These are phyloP conservation scores for Lepidium aucheri DNA, from an alignment of 345 rosid species.

Conservation along the genomic window DNA sequence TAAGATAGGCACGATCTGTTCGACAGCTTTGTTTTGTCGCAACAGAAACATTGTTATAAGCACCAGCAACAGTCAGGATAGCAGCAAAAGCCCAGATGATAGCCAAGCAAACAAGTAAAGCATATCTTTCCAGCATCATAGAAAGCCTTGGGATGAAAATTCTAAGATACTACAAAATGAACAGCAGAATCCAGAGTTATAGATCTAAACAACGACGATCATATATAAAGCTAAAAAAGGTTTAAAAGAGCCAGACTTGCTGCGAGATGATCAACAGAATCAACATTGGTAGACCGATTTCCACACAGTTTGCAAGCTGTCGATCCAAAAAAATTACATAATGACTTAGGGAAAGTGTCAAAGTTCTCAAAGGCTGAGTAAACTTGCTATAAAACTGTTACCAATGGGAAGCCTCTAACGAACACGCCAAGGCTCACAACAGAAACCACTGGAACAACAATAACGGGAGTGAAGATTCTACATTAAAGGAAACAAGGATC, in stretches of 20 bases:
- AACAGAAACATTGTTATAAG: conserved; percentile 65
- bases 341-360: background rate
- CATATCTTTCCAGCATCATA: conserved; percentile 67
- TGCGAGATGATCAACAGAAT: conserved; percentile 58
- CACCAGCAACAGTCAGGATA: conserved; percentile 84
- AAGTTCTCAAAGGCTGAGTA: background rate
- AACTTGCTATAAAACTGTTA: conserved; percentile 26
- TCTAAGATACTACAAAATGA: conserved; percentile 58
- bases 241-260: conserved; percentile 37
- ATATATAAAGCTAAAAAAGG: background rate
- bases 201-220: background rate
- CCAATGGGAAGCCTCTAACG: conserved; percentile 86
- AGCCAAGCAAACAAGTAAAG: conserved; percentile 69
- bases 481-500: background rate
- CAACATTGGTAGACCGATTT: conserved; percentile 94
- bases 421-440: conserved; percentile 82
- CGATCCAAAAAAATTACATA: conserved; percentile 6
- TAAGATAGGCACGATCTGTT: conserved; percentile 56
- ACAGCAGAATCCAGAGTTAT: background rate
- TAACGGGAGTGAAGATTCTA: conserved; percentile 71
- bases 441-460: conserved; percentile 67
- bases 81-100: conserved; percentile 92
- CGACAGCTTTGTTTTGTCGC: conserved; percentile 75
- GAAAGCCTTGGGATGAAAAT: conserved; percentile 19
- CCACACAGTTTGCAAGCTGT: conserved; percentile 90